Base-by-base conservation (phyloP, 2,329 filamentous ascomycete species). In the Fusarium brachygibbosum region DNA sequence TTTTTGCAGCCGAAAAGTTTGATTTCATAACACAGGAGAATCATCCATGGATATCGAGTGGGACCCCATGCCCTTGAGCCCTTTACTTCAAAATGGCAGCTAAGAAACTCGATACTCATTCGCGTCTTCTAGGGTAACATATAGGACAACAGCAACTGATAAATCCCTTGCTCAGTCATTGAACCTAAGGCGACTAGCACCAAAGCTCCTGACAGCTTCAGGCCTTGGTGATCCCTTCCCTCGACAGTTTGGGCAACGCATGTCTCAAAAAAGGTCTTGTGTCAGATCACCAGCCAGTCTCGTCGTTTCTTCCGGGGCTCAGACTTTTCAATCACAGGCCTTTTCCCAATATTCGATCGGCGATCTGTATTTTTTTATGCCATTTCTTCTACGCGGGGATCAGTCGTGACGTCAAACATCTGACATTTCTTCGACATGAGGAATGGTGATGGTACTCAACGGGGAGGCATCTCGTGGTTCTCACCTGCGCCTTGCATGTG, bases 371-470 rank as follows among this genome's bases (percentile, higher is more conserved):
- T 28, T 28, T 37, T 49, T 45, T 28, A 25, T 48, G 25, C 28
- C 50, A 48, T 69, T 45, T 42, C 23, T 34, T 29, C 9, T 41
- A 19, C n/a, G 19, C 35, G 31, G 45, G 34, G n/a, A 66, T 53
- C 37, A 37, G 45, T 13, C 29, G 13, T 69, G 66, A 66, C 61
- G 31, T 67, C 66, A 51, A 63, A 51, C 42, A 19, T 28, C 29
- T 62, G 32, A 34, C 32, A 42, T 42, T 41, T 51, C 32, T 32
- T 63, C 34, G 29, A 49, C 23, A 44, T 35, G 37, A 66, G 67
- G 66, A 70, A 69, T 70, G 66, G 32, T 12, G 34, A 69, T 67
- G 42, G 12, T 53, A 37, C 35, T 66, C 29, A n/a, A 38, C 25
- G 19, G 25, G 34, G 28, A 52, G 45, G 38, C 42, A 50, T 23